These are phyloP conservation scores for Epichloe elymi DNA, from an alignment of 2,329 filamentous ascomycete genomes.

Conservation along the genomic window DNA sequence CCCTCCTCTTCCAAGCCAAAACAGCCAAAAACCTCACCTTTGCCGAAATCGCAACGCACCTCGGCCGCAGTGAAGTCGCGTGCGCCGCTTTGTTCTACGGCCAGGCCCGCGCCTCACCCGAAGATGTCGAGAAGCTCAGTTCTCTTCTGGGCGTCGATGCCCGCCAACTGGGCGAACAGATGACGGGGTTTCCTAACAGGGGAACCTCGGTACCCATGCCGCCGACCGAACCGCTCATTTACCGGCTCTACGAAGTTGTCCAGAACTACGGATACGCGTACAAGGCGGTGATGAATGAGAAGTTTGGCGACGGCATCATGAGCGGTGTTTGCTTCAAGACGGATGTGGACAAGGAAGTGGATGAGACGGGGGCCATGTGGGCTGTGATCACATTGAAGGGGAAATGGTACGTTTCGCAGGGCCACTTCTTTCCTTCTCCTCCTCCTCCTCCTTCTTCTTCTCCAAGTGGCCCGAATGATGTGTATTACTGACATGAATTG, in stretches of 20 bases:
- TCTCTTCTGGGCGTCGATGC: slow-evolving; percentile 48
- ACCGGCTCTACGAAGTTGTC: slow-evolving; percentile 83
- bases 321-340: slow-evolving; percentile 86
- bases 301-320: slow-evolving; percentile 92
- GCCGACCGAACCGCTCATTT: slow-evolving; percentile 43
- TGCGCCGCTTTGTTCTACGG: slow-evolving; percentile 86
- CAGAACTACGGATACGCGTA: slow-evolving; percentile 96
- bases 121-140: slow-evolving; percentile 55
- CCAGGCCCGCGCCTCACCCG: slow-evolving; percentile 58
- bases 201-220: slow-evolving; percentile 44
- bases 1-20: slow-evolving; percentile 61
- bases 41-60: slow-evolving; percentile 57
- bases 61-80: slow-evolving; percentile 72
- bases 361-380: slow-evolving; percentile 69
- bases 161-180: slow-evolving; percentile 42
- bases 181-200: slow-evolving; percentile 67
- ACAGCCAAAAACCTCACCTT: slow-evolving; percentile 63
- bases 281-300: slow-evolving; percentile 91
- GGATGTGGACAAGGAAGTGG: slow-evolving; percentile 86
- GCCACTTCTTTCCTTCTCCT: not conserved
- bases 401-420: slow-evolving; percentile 54
- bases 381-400: slow-evolving; percentile 72
- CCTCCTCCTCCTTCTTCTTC: no score
- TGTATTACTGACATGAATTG: not conserved
- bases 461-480: not conserved